Percentiles rank a stretch among this genome's conserved stretches.
Evolutionary conservation across 257 asterid species (phyloP).

Genomic region (Osmanthus fragrans): DNA sequence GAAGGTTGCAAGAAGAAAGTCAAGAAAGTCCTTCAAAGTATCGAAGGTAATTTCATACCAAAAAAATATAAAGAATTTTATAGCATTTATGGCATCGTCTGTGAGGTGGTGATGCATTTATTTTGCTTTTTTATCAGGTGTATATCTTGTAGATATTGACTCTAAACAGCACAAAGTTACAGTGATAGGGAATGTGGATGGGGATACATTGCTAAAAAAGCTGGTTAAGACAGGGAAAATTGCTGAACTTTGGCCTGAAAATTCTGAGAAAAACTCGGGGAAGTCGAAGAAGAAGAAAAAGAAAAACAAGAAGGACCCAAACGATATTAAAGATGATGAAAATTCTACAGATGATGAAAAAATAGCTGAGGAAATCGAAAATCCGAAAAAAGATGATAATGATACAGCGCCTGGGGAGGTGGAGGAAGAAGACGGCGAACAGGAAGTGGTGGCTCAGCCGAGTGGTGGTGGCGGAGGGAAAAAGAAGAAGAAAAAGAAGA

Average conservation of each 20-base stretch:
- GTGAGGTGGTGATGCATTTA: not conserved
- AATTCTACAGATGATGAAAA: conserved; percentile 21
- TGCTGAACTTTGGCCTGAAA: conserved; percentile 55
- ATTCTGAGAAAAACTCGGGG: conserved; percentile 14
- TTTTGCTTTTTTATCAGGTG: conserved; percentile 39
- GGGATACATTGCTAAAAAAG: conserved; percentile 56
- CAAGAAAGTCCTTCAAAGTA: conserved; percentile 61
- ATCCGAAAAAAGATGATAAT: conserved; percentile 22
- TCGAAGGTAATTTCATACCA: conserved; percentile 43
- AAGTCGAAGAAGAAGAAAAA: conserved; percentile 24
- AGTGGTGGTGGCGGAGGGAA: conserved; percentile 31
- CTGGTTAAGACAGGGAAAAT: conserved; percentile 55
- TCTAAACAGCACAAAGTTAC: conserved; percentile 59
- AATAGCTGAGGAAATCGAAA: conserved; percentile 27
- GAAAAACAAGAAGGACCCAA: conserved; percentile 18
- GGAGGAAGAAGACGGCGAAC: conserved; percentile 35
- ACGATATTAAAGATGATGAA: conserved; percentile 23
- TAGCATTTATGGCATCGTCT: not conserved
- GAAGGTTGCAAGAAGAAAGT: conserved; percentile 78
- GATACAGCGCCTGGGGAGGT: not conserved
- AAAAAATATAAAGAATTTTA: not conserved
- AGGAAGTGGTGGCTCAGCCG: conserved; percentile 11
- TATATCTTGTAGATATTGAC: conserved; percentile 57
- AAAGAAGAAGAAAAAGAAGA: conserved; percentile 37
- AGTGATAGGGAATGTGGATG: conserved; percentile 60